phyloP scores from a whole-genome alignment of 352 stramenopile genomes.

The Aphanomyces invadans region DNA sequence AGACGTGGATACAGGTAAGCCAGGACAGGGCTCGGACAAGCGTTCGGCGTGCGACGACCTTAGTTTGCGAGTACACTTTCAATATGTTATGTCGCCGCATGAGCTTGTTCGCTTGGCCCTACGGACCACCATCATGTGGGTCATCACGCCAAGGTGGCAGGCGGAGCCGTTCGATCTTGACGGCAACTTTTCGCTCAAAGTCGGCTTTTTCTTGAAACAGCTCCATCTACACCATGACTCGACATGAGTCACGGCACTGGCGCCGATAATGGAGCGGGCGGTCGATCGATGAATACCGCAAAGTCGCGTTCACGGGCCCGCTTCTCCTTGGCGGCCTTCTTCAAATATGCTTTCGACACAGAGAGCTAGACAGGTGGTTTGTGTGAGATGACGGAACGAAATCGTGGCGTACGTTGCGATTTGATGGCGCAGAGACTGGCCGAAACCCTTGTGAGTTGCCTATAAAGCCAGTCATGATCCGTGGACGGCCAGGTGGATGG shows the following conservation, averaged over 20 bases:
- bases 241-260: no score
- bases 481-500: background rate
- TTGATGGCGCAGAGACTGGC: constrained; percentile 1
- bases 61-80: background rate
- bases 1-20: no score
- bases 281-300: background rate
- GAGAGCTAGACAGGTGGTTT: background rate
- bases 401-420: constrained; percentile 12
- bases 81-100: constrained; percentile 12
- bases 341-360: constrained; percentile 10
- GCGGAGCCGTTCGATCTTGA: constrained; percentile 18
- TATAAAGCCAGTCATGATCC: no score
- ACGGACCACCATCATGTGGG: background rate
- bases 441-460: no score
- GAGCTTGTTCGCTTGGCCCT: constrained; percentile 17
- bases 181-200: constrained; percentile 4
- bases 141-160: no score
- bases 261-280: no score
- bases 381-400: no score
- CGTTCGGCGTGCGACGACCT: no score
- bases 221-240: background rate
- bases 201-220: constrained; percentile 17
- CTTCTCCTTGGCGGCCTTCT: background rate
- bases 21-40: no score
- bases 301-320: background rate